Evolutionary conservation across 768 basidiomycete genomes (phyloP), one percentile per base, ranked within the genome.

Genomic region (Hemileccinum rubropunctum): DNA sequence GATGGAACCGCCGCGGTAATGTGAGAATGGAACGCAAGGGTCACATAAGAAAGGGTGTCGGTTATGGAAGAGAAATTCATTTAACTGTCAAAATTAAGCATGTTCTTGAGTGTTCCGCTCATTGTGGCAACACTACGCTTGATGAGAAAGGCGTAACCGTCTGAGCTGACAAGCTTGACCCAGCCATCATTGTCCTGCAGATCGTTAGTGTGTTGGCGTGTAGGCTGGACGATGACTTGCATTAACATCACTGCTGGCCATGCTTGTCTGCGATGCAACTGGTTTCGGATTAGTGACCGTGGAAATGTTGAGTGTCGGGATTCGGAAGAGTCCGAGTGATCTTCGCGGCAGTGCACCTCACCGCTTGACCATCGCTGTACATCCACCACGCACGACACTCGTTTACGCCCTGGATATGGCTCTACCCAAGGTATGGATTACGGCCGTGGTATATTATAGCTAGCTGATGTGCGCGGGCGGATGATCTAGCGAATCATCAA

Each of bases 131-230:
- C 79, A 52, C 80, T 88, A 33, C 88, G 79, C 44, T 77, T 79
- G 43, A 95, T 77, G 48, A 95, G 77, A 66, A 86, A 95, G 1
- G 84, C 79, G 65, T 83, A 91, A 0, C 91, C 91, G 56, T 95
- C 92, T 2, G 74, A 76, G 66, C 86, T 90, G 36, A 79, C 79
- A 10, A 93, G 74, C 33, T 86, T 78, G 28, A 93, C 82, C 89
- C 89, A 94, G 48, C 82, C 82, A 10, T 75, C 69, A 6, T 54
- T 54, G 6, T 59, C 55, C 53, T 67, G 49, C 14, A 32, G 3
- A 35, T 17, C 14, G 35, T 56, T 2, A 52, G 52, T 18, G 18
- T 4, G 1, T 17, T 2, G 11, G 3, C 4, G 6, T 11, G 18
- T 6, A 15, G 23, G 30, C 11, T 8, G 27, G 3, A n/a, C 14